These are phyloP conservation scores for Macrolepiota fuliginosa DNA, from an alignment of 768 basidiomycete species.

Conservation along the genomic window DNA sequence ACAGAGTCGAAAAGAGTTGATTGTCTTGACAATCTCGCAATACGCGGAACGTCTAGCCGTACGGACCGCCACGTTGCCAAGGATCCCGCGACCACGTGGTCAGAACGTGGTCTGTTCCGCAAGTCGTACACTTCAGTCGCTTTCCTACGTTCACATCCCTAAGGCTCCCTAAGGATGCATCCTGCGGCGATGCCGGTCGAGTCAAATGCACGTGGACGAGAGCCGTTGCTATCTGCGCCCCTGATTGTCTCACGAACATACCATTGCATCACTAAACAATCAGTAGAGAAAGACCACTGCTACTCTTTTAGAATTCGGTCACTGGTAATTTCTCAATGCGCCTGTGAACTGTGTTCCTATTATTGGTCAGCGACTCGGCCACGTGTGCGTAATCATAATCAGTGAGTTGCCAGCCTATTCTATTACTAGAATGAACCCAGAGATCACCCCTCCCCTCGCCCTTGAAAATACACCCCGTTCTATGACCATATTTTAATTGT, in stretches of 20 bases:
- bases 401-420: neutral
- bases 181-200: constrained; percentile 7
- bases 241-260: neutral
- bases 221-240: neutral
- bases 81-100: constrained; percentile 33
- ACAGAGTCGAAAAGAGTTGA: neutral
- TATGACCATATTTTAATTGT: constrained; percentile 4
- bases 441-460: neutral
- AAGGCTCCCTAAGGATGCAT: constrained; percentile 10
- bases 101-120: constrained; percentile 38
- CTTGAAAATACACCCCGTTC: neutral
- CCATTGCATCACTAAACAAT: constrained; percentile 1
- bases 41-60: neutral
- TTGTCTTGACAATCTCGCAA: constrained; percentile 6
- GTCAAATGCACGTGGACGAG: constrained; percentile 7
- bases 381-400: neutral
- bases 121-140: constrained; percentile 14
- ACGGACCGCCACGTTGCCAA: constrained; percentile 3
- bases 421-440: neutral
- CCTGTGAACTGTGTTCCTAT: neutral
- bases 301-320: neutral
- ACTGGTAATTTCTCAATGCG: neutral
- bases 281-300: neutral
- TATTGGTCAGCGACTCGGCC: neutral
- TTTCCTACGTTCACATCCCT: constrained; percentile 3